These are phyloP conservation scores for Pyricularia sp. DNA, from an alignment of 2,329 filamentous ascomycete species.

Conservation along the genomic window DNA sequence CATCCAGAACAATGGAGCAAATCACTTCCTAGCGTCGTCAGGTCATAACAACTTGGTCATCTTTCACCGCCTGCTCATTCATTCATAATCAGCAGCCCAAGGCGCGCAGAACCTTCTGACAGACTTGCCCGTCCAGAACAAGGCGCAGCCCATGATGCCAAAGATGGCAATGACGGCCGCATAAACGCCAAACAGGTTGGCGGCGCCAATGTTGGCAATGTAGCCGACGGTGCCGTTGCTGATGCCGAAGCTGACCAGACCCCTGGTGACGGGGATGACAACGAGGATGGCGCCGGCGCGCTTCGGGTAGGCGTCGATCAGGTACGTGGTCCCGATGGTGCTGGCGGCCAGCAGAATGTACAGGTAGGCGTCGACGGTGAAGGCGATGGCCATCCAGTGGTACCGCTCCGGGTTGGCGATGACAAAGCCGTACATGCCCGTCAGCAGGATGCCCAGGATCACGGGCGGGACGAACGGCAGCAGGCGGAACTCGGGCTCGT, in stretches of 20 bases:
- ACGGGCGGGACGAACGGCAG: slow-evolving; percentile 25
- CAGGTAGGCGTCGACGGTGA: slow-evolving; percentile 18
- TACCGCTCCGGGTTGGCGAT: slow-evolving; percentile 22
- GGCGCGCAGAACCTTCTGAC: slow-evolving; percentile 3
- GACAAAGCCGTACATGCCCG: slow-evolving; percentile 27
- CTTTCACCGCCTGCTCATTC: neutral
- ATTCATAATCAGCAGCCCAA: neutral
- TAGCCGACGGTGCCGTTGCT: slow-evolving; percentile 4
- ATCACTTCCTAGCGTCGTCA: neutral
- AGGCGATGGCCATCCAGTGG: slow-evolving; percentile 25
- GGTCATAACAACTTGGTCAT: neutral
- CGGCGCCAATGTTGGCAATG: neutral
- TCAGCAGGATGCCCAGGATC: slow-evolving; percentile 23
- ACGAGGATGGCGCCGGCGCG: slow-evolving; percentile 31
- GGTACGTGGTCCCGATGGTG: slow-evolving; percentile 31
- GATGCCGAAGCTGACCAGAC: slow-evolving; percentile 32
- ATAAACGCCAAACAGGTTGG: slow-evolving; percentile 1
- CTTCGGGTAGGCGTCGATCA: slow-evolving; percentile 33
- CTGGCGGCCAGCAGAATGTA: slow-evolving; percentile 31
- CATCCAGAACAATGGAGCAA: neutral
- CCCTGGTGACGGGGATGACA: slow-evolving; percentile 33
- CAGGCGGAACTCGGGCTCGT: slow-evolving; percentile 29
- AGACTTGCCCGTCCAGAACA: slow-evolving; percentile 2
- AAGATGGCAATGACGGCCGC: neutral
- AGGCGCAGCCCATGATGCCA: neutral